A percentile compares a stretch with the other conserved stretches of the same genome.
Evolutionary conservation across 495 filamentous ascomycete species (phyloP).

Genomic region (Entonaema liquescens): DNA sequence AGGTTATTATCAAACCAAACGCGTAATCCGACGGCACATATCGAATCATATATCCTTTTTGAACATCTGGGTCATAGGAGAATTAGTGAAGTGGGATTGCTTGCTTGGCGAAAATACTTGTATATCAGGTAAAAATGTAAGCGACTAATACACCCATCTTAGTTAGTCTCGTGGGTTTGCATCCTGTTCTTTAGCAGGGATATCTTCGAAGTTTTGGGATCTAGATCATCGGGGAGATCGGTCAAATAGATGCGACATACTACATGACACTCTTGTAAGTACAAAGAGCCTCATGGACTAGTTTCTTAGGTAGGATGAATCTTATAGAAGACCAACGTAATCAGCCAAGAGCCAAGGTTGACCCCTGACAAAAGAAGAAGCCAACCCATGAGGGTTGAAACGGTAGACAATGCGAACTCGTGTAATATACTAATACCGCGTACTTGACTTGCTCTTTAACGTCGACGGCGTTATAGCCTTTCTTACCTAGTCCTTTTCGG

Average conservation of each 20-base stretch:
- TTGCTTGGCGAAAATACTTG: background rate
- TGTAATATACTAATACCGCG: no score
- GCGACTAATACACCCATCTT: background rate
- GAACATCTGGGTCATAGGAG: background rate
- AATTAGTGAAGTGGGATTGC: background rate
- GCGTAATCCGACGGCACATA: background rate
- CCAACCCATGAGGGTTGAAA: background rate
- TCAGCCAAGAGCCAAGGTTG: background rate
- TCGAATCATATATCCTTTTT: background rate
- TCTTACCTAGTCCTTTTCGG: background rate
- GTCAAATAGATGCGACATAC: background rate
- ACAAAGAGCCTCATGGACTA: background rate
- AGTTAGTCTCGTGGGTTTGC: background rate
- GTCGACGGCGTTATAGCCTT: background rate
- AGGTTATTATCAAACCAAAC: background rate
- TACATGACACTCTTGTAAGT: background rate
- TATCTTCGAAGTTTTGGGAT: background rate
- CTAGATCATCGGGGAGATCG: background rate
- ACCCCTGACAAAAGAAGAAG: background rate
- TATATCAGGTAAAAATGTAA: background rate
- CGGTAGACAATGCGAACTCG: background rate
- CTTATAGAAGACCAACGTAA: background rate
- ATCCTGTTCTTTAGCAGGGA: background rate
- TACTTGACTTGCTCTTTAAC: no score
- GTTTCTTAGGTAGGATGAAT: background rate